Evolutionary conservation across 306 rosid genomes (phyloP), one percentile per base, ranked within the genome.

Genomic region (Inga oerstediana): DNA sequence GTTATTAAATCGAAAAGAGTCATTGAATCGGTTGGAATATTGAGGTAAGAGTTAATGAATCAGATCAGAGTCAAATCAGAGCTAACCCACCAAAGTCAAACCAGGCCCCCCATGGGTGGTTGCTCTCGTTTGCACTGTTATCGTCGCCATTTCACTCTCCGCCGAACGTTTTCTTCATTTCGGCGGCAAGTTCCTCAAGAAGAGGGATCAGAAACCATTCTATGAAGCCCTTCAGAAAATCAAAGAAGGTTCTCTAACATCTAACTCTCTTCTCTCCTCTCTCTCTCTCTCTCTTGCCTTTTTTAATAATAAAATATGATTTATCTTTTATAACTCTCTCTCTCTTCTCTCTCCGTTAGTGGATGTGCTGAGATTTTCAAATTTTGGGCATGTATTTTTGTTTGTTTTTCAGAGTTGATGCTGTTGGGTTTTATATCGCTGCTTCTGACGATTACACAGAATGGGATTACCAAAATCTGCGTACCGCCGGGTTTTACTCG

Each of bases 21-120:
- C n/a, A n/a, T n/a, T n/a, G n/a, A n/a, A n/a, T n/a, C n/a, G n/a
- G n/a, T n/a, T n/a, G n/a, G n/a, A n/a, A n/a, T n/a, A n/a, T n/a
- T n/a, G n/a, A n/a, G n/a, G n/a, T n/a, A n/a, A n/a, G n/a, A n/a
- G n/a, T n/a, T n/a, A n/a, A n/a, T n/a, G n/a, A n/a, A n/a, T n/a
- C n/a, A n/a, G n/a, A n/a, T n/a, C n/a, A n/a, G n/a, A n/a, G n/a
- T n/a, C n/a, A n/a, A n/a, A n/a, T n/a, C n/a, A n/a, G n/a, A n/a
- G n/a, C n/a, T n/a, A n/a, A n/a, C n/a, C n/a, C n/a, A n/a, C n/a
- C n/a, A n/a, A n/a, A n/a, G n/a, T n/a, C n/a, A n/a, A n/a, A n/a
- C n/a, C n/a, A n/a, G n/a, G n/a, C 30, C 98, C 99, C 4, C 93
- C 98, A 1, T 96, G 98, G 98, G 90, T 96, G 1, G 97, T 96